These are phyloP conservation scores for Pseudocercospora musae DNA, from an alignment of 2,329 filamentous ascomycete genomes.

Conservation along the genomic window DNA sequence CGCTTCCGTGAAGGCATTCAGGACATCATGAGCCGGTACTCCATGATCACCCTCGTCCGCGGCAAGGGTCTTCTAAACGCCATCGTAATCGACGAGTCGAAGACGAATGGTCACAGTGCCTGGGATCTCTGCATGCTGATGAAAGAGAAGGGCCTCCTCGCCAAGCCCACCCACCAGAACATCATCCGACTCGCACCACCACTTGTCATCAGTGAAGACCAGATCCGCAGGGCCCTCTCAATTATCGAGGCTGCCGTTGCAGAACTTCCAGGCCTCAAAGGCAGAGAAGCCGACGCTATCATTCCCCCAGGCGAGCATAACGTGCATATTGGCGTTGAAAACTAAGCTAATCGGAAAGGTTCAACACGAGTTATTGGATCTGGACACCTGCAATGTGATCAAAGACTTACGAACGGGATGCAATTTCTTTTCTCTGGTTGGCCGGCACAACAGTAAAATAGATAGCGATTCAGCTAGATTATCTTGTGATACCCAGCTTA, in stretches of 20 bases:
- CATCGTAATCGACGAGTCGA: constrained; percentile 88
- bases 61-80: constrained; percentile 95
- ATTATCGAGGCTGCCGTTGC: constrained; percentile 80
- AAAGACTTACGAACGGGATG: constrained; percentile 2
- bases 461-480: background rate
- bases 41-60: constrained; percentile 76
- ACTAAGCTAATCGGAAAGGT: constrained; percentile 37
- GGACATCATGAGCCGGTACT: constrained; percentile 63
- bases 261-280: constrained; percentile 71
- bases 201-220: constrained; percentile 84
- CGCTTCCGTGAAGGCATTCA: constrained; percentile 76
- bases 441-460: background rate
- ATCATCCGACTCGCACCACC: constrained; percentile 98
- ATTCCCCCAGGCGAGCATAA: constrained; percentile 60
- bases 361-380: background rate
- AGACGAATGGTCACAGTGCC: constrained; percentile 78
- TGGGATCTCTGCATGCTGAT: constrained; percentile 96
- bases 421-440: background rate
- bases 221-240: constrained; percentile 71
- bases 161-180: constrained; percentile 97
- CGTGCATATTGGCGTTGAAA: constrained; percentile 58
- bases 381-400: background rate
- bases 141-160: constrained; percentile 92
- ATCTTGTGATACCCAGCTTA: constrained; percentile 1
- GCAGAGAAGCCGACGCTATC: constrained; percentile 53